These are phyloP conservation scores for Medicago lupulina DNA, from an alignment of 306 rosid genomes.

Conservation along the genomic window DNA sequence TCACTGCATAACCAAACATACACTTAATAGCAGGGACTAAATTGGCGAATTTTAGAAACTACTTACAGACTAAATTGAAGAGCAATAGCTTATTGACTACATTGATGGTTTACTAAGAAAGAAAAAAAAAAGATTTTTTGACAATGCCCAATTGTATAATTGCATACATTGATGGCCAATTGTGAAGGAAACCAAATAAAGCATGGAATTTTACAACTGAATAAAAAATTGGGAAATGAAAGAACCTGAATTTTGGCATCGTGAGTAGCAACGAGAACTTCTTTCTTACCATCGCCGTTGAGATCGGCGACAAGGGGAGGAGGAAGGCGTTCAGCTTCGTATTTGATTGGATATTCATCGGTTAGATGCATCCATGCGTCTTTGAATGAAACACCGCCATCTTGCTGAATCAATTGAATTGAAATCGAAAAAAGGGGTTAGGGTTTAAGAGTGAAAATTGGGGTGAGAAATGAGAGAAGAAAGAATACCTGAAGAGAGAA, in stretches of 20 bases:
- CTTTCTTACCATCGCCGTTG: slow-evolving; percentile 96
- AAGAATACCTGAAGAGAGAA: slow-evolving; percentile 74
- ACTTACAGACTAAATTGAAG: too few species aligned
- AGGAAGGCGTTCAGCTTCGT: slow-evolving; percentile 93
- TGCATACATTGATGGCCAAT: background rate
- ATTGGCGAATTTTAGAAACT: too few species aligned
- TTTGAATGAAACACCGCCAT: slow-evolving; percentile 89
- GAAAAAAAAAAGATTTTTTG: background rate
- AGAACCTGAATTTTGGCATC: slow-evolving; percentile 94
- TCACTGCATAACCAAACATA: too few species aligned
- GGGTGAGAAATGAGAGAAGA: background rate
- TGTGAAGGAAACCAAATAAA: slow-evolving; percentile 24
- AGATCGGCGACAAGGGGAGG: slow-evolving; percentile 93
- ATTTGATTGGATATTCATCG: slow-evolving; percentile 92
- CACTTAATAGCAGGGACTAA: too few species aligned
- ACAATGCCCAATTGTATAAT: slow-evolving; percentile 10
- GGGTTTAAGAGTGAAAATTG: slow-evolving; percentile 31
- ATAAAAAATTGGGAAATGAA: slow-evolving; percentile 17
- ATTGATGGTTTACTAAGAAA: too few species aligned
- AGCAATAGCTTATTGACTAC: too few species aligned
- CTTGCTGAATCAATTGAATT: slow-evolving; percentile 65
- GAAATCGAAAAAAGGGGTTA: slow-evolving; percentile 11
- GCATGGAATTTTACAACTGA: background rate
- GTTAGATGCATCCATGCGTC: slow-evolving; percentile 96
- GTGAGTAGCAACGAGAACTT: slow-evolving; percentile 88